Conservation (phyloP, 2,329 filamentous ascomycete species). For the Penicillium sp. region DNA sequence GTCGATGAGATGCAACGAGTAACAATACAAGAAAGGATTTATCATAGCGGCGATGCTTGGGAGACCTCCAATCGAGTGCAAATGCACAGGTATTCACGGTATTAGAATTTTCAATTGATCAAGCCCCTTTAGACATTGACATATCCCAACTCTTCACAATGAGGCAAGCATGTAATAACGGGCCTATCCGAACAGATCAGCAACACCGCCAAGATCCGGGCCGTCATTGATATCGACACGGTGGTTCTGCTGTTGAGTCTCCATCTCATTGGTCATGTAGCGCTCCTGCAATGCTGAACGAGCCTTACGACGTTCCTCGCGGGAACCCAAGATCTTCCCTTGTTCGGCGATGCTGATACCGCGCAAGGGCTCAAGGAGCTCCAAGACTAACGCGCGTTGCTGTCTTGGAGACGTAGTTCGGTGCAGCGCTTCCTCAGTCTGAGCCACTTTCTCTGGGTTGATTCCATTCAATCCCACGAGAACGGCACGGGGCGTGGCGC, state of each 20-base stretch:
- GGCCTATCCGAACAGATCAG: conserved; percentile 51
- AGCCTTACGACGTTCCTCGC: conserved; percentile 42
- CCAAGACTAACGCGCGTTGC: conserved; percentile 76
- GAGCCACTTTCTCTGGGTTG: conserved; percentile 62
- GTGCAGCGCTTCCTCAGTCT: conserved; percentile 57
- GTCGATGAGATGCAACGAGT: conserved; percentile 14
- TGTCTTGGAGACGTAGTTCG: conserved; percentile 61
- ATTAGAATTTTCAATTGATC: not conserved
- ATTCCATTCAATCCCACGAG: conserved; percentile 79
- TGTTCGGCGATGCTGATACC: conserved; percentile 91
- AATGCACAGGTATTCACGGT: not conserved
- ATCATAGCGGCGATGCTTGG: too few relatives aligned
- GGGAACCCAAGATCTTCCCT: conserved; percentile 64
- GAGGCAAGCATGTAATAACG: not conserved
- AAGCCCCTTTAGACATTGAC: not conserved
- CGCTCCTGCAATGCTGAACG: conserved; percentile 42
- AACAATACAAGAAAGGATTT: conserved; percentile 9
- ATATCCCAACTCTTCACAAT: not conserved
- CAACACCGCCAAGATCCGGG: conserved; percentile 51
- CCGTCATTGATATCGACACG: conserved; percentile 46
- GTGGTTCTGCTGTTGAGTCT: conserved; percentile 38
- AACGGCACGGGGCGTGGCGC: conserved; percentile 67
- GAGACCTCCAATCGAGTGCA: too few relatives aligned
- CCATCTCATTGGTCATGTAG: conserved; percentile 46
- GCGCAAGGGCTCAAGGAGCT: conserved; percentile 78